phyloP scores from a whole-genome alignment of 2,329 filamentous ascomycete genomes.

The Bipolaris zeicola region DNA sequence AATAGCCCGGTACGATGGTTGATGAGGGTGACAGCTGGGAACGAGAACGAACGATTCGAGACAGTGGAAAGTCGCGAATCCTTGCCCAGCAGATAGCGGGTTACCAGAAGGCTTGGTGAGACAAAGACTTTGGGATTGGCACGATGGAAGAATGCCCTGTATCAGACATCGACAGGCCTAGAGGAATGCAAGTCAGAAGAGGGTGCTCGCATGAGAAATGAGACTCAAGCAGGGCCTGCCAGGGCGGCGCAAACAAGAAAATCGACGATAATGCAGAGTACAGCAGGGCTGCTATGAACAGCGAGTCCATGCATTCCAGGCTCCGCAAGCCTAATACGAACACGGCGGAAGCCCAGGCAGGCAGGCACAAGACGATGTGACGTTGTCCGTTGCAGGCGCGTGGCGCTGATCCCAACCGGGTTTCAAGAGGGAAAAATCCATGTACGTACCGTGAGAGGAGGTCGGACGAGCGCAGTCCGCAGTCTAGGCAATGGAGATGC shows the following conservation, averaged over 20 bases:
- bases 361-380: conserved; percentile 33
- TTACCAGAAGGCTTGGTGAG: conserved; percentile 25
- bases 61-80: conserved; percentile 32
- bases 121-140: conserved; percentile 20
- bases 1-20: conserved; percentile 12
- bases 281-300: conserved; percentile 14
- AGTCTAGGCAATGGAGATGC: conserved; percentile 15
- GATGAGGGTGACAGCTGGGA: conserved; percentile 23
- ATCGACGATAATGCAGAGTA: conserved; percentile 25
- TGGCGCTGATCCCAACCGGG: conserved; percentile 36
- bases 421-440: conserved; percentile 38
- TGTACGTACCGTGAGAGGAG: conserved; percentile 51
- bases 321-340: conserved; percentile 11
- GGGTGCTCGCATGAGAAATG: conserved; percentile 36
- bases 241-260: conserved; percentile 23
- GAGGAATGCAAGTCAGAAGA: conserved; percentile 32
- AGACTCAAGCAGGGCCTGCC: conserved; percentile 27
- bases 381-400: conserved; percentile 40
- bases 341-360: conserved; percentile 21
- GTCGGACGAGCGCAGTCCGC: conserved; percentile 31
- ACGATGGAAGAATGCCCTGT: conserved; percentile 11
- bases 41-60: conserved; percentile 18
- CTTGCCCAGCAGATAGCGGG: conserved; percentile 30
- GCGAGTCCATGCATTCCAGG: conserved; percentile 5
- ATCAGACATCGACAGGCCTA: conserved; percentile 36